Percentiles rank a stretch among this genome's conserved stretches.
Evolutionary conservation across 495 filamentous ascomycete genomes (phyloP).

Genomic region (Tuber melanosporum): DNA sequence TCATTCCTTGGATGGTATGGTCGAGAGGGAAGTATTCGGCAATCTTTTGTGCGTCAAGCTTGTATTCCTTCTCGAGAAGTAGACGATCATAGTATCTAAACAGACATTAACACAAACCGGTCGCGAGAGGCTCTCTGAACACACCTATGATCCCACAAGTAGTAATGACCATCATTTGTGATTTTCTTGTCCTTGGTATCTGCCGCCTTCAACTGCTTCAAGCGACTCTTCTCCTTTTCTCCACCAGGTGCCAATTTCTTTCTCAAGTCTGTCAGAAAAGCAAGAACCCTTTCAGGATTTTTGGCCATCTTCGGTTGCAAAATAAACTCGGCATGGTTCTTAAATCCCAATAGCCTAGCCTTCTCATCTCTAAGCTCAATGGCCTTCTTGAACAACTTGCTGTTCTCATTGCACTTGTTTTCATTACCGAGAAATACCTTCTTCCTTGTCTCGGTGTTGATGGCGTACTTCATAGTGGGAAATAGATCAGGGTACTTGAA

Average conservation of each 20-base stretch:
- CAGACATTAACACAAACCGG: not conserved
- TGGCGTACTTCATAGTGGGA: conserved; percentile 55
- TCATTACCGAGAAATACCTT: conserved; percentile 56
- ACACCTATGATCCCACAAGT: conserved; percentile 72
- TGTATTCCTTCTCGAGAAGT: conserved; percentile 86
- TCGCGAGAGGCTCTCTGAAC: not conserved
- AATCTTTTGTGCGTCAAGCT: conserved; percentile 79
- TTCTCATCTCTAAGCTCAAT: conserved; percentile 86
- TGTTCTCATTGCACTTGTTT: conserved; percentile 83
- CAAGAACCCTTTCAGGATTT: conserved; percentile 73
- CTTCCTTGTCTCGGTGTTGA: conserved; percentile 51
- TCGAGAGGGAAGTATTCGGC: conserved; percentile 90
- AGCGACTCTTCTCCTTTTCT: conserved; percentile 61
- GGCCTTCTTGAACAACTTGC: conserved; percentile 76
- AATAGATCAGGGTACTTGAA: conserved; percentile 62
- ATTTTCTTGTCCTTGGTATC: conserved; percentile 59
- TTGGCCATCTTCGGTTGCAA: conserved; percentile 99
- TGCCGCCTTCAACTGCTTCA: conserved; percentile 72
- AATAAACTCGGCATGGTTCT: conserved; percentile 81
- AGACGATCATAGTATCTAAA: conserved; percentile 78
- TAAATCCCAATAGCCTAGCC: conserved; percentile 83
- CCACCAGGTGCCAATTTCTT: conserved; percentile 68
- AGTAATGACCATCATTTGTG: conserved; percentile 66
- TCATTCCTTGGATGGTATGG: conserved; percentile 80
- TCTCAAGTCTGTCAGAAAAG: conserved; percentile 77